A percentile compares a stretch with the other conserved stretches of the same genome.
Evolutionary conservation across 2,329 filamentous ascomycete genomes (phyloP).

Genomic region (Pseudogymnoascus sp.): DNA sequence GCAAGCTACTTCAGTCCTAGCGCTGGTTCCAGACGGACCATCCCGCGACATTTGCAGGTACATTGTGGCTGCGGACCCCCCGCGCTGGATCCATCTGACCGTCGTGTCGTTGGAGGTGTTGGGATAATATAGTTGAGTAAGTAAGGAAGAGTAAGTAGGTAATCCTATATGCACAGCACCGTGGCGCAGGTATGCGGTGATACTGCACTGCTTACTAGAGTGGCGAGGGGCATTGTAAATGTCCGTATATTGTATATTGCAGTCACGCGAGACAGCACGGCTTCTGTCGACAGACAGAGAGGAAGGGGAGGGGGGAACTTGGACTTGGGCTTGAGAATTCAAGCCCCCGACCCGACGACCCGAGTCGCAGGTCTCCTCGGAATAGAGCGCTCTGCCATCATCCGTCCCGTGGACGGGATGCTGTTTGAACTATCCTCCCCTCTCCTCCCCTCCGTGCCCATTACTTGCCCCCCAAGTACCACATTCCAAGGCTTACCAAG

Average conservation of each 20-base stretch:
- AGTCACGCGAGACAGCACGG: not conserved
- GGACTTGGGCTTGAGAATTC: not conserved
- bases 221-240: not conserved
- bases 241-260: not conserved
- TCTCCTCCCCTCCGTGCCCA: not conserved
- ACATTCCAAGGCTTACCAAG: not conserved
- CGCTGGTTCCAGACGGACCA: not conserved
- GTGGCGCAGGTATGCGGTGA: not conserved
- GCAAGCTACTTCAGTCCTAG: not conserved
- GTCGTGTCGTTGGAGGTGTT: not conserved
- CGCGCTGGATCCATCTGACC: not conserved
- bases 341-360: not conserved
- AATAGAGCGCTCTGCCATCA: not conserved
- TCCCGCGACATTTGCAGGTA: not conserved
- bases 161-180: not conserved
- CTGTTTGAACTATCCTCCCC: not conserved
- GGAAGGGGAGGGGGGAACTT: not conserved
- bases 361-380: not conserved
- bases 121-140: not conserved
- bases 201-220: not conserved
- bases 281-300: not conserved
- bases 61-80: not conserved
- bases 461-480: not conserved
- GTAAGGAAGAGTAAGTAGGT: not conserved
- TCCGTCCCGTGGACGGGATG: not conserved